phyloP scores from a whole-genome alignment of 768 basidiomycete genomes.

The Cystoderma amianthinum region DNA sequence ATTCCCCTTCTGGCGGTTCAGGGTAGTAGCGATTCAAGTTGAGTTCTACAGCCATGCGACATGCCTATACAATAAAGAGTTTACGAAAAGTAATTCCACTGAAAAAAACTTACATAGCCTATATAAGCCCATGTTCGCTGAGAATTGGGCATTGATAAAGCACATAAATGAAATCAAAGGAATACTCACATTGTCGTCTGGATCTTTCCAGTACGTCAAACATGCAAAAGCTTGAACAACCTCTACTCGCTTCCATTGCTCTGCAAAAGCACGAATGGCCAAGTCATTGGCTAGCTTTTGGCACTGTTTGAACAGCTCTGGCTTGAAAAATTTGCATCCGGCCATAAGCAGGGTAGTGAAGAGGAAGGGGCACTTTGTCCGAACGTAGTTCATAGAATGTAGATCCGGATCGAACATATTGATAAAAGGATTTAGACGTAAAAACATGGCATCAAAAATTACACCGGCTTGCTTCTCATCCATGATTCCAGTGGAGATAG shows the following conservation, averaged over 20 bases:
- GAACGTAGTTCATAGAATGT: slow-evolving; percentile 76
- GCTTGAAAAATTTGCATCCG: slow-evolving; percentile 77
- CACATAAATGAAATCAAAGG: slow-evolving; percentile 4
- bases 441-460: slow-evolving; percentile 73
- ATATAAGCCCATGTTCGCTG: slow-evolving; percentile 86
- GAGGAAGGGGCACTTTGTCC: slow-evolving; percentile 72
- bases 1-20: slow-evolving; percentile 50
- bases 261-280: slow-evolving; percentile 71
- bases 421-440: slow-evolving; percentile 85
- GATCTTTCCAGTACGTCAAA: slow-evolving; percentile 86
- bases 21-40: slow-evolving; percentile 66
- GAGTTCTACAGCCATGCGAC: slow-evolving; percentile 84
- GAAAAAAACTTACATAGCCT: slow-evolving; percentile 55
- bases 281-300: slow-evolving; percentile 69
- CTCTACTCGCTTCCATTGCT: slow-evolving; percentile 77
- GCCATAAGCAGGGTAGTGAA: slow-evolving; percentile 84
- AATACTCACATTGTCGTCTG: slow-evolving; percentile 66
- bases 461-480: slow-evolving; percentile 62
- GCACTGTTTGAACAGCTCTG: slow-evolving; percentile 58
- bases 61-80: slow-evolving; percentile 44
- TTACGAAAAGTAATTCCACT: slow-evolving; percentile 6
- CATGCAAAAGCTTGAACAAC: slow-evolving; percentile 87
- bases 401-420: slow-evolving; percentile 85
- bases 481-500: slow-evolving; percentile 65
- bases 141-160: slow-evolving; percentile 9